These are phyloP conservation scores for Volutella citrinella DNA, from an alignment of 2,329 filamentous ascomycete genomes.

Conservation along the genomic window DNA sequence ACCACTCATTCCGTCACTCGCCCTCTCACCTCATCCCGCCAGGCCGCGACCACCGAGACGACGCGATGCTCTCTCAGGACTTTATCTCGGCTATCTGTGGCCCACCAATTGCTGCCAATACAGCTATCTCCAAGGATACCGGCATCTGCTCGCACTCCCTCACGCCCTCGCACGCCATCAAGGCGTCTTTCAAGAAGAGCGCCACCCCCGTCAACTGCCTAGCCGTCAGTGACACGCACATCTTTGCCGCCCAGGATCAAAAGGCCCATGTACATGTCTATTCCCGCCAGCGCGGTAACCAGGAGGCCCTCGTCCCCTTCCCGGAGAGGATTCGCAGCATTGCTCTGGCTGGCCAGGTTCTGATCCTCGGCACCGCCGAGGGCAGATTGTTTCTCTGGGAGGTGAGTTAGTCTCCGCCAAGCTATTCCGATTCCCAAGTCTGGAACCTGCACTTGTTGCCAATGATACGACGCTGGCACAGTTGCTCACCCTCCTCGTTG, in stretches of 20 bases:
- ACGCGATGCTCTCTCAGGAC: conserved; percentile 59
- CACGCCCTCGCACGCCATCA: conserved; percentile 72
- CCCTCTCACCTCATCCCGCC: too few species aligned
- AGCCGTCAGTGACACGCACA: conserved; percentile 74
- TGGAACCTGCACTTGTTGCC: too few species aligned
- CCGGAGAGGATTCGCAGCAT: conserved; percentile 81
- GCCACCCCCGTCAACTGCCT: conserved; percentile 75
- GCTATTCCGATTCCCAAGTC: conserved; percentile 8
- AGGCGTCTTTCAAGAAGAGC: conserved; percentile 86
- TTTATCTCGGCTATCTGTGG: conserved; percentile 59
- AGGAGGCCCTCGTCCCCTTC: conserved; percentile 86
- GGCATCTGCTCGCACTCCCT: conserved; percentile 84
- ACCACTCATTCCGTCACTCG: too few species aligned
- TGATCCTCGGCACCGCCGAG: conserved; percentile 78
- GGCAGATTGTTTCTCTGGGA: conserved; percentile 92
- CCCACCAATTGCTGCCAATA: conserved; percentile 57
- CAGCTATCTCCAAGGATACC: conserved; percentile 69
- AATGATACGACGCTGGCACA: too few species aligned
- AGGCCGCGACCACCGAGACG: too few species aligned
- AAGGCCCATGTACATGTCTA: conserved; percentile 95
- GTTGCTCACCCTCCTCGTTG: too few species aligned
- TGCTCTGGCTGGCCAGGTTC: conserved; percentile 66
- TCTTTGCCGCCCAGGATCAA: conserved; percentile 88
- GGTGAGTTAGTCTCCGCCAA: conserved; percentile 46
- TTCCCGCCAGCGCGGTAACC: conserved; percentile 75